Conservation (phyloP, 2,329 filamentous ascomycete genomes). For the Fusarium ambrosium region DNA sequence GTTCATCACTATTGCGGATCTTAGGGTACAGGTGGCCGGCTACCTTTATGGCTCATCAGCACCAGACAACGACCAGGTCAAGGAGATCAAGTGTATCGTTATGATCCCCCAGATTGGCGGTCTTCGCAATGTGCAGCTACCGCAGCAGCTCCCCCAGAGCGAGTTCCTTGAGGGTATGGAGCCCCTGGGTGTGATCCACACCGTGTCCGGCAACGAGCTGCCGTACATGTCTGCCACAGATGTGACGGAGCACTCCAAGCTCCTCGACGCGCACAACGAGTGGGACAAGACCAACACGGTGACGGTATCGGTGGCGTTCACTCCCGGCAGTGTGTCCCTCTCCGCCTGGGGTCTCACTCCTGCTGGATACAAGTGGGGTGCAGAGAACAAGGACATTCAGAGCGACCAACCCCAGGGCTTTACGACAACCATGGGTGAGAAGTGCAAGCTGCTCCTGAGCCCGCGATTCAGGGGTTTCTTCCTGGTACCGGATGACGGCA, state of each 20-base stretch:
- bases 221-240: conserved; percentile 97
- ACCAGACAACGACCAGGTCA: conserved; percentile 94
- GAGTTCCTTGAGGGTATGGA: conserved; percentile 90
- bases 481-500: conserved; percentile 88
- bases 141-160: conserved; percentile 90
- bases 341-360: conserved; percentile 95
- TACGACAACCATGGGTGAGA: conserved; percentile 91
- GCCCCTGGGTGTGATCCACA: conserved; percentile 95
- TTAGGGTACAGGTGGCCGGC: conserved; percentile 95
- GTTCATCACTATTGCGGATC: conserved; percentile 97
- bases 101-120: conserved; percentile 98
- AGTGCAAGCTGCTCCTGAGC: conserved; percentile 92
- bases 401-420: conserved; percentile 97
- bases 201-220: conserved; percentile 92
- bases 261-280: conserved; percentile 82
- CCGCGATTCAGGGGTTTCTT: conserved; percentile 97
- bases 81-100: conserved; percentile 96
- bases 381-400: conserved; percentile 91
- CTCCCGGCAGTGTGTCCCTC: conserved; percentile 93
- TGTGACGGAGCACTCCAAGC: conserved; percentile 91
- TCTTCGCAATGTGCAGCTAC: conserved; percentile 90
- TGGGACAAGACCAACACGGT: conserved; percentile 87
- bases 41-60: conserved; percentile 95
- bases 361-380: conserved; percentile 95
- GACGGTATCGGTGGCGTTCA: conserved; percentile 96